A percentile compares a stretch with the other conserved stretches of the same genome.
Conservation (phyloP, 2,329 filamentous ascomycete species). For the Stagonosporopsis rhizophila region DNA sequence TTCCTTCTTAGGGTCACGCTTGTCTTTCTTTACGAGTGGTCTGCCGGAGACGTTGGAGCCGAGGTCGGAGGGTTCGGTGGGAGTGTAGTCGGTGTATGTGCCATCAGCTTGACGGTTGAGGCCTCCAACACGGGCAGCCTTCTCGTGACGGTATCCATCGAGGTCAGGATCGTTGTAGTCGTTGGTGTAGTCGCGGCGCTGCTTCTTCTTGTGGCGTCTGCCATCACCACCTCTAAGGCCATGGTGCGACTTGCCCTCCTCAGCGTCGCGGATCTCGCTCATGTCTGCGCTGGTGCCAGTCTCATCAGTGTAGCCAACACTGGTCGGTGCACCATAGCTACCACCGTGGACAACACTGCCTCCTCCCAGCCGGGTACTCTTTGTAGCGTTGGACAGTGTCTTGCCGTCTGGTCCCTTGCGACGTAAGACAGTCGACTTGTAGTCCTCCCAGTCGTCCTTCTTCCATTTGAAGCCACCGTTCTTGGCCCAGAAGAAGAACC, state of each 20-base stretch:
- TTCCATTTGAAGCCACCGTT: slow-evolving; percentile 92
- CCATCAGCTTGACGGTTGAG: slow-evolving; percentile 84
- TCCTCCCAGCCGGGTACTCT: slow-evolving; percentile 83
- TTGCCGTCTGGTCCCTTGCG: slow-evolving; percentile 90
- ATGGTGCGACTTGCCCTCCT: slow-evolving; percentile 51
- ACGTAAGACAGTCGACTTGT: slow-evolving; percentile 91
- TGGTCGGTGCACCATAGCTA: slow-evolving; percentile 50
- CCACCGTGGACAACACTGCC: slow-evolving; percentile 78
- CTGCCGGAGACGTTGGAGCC: slow-evolving; percentile 52
- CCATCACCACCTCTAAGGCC: slow-evolving; percentile 53
- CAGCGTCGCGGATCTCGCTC: slow-evolving; percentile 51
- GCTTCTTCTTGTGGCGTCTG: slow-evolving; percentile 55
- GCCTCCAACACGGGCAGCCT: slow-evolving; percentile 84
- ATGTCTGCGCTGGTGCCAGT: slow-evolving; percentile 54
- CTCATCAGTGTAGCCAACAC: slow-evolving; percentile 55
- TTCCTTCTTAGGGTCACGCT: slow-evolving; percentile 50
- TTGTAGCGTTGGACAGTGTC: slow-evolving; percentile 81
- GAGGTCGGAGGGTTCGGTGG: slow-evolving; percentile 69
- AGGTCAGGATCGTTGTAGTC: slow-evolving; percentile 67
- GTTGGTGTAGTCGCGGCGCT: slow-evolving; percentile 62
- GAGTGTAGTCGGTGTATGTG: slow-evolving; percentile 78
- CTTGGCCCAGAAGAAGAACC: slow-evolving; percentile 97
- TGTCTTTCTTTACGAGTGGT: slow-evolving; percentile 55
- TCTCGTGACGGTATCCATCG: slow-evolving; percentile 84
- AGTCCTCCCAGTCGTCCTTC: slow-evolving; percentile 94